These are phyloP conservation scores for Talaromyces sp. DNA, from an alignment of 2,329 filamentous ascomycete genomes.

Conservation along the genomic window DNA sequence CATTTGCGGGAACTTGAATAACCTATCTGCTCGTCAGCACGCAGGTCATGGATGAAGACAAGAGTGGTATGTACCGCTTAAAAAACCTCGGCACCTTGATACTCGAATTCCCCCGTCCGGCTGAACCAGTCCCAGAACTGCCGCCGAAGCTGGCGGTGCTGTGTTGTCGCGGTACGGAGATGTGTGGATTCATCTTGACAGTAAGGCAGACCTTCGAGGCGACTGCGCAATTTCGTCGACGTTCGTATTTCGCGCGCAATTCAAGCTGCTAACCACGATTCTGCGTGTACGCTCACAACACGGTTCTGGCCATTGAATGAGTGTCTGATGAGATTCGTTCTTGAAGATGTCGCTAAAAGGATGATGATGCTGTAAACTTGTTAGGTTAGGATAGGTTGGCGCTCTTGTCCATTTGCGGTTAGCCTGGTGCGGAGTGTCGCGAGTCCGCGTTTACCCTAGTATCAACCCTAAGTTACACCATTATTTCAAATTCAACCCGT, in stretches of 20 bases:
- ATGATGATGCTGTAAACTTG: conserved; percentile 12
- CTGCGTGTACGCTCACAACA: not conserved
- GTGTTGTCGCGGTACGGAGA: conserved; percentile 58
- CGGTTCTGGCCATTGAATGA: not conserved
- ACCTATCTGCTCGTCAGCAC: conserved; percentile 31
- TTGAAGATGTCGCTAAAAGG: not conserved
- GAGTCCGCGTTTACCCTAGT: not conserved
- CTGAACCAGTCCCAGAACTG: conserved; percentile 39
- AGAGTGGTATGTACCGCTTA: conserved; percentile 46
- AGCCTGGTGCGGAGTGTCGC: not conserved
- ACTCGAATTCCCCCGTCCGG: conserved; percentile 49
- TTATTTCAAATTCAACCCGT: not conserved
- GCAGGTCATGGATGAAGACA: not conserved
- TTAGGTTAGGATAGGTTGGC: not conserved
- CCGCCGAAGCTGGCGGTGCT: conserved; percentile 53
- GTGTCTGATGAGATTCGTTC: not conserved
- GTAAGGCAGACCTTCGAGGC: not conserved
- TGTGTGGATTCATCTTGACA: conserved; percentile 56
- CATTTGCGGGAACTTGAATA: conserved; percentile 72
- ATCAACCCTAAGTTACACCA: not conserved
- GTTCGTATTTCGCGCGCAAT: not conserved
- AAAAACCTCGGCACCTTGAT: conserved; percentile 65
- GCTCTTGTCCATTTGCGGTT: conserved; percentile 7
- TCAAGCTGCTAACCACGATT: no score
- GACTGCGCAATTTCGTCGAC: not conserved